Evolutionary conservation across 805 yeast genomes (phyloP), one percentile per base, ranked within the genome.

Genomic region (Ogataea methanolica): DNA sequence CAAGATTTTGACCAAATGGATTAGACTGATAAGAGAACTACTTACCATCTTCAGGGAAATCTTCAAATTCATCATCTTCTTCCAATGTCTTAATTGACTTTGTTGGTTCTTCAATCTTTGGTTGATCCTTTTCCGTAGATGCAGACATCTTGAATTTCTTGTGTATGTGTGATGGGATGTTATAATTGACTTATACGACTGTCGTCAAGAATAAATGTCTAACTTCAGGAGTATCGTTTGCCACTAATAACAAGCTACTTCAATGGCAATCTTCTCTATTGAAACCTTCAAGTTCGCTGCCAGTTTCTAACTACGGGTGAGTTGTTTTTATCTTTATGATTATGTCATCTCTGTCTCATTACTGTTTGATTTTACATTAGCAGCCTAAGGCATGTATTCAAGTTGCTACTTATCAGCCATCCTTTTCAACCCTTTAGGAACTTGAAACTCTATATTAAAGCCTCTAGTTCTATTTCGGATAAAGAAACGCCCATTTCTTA

Each of bases 21-120:
- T 26, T 9, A 2, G 4, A 26, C 2, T 26, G 31, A 26, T 26
- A 26, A 26, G 12, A 26, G 11, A 9, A 26, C 7, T 38, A 66
- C 77, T 39, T 55, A 75, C 79, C 75, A 62, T 90, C 96, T 47
- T 81, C 89, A 15, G 96, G 97, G 72, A 92, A 92, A 64, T 92
- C 98, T 71, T 92, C 98, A 63, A 92, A 92, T 66, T 91, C 97
- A 63, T 92, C 98, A 61, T 92, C 97, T 59, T 92, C 97, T 64
- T 92, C 98, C 42, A 92, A 72, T 2, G 95, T 80, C 60, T 84
- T 87, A 62, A 86, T 72, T 39, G 67, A 55, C 41, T 54, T 52
- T 34, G 51, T 26, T 40, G 54, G 54, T 43, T 55, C 54, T 34
- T 53, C 54, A n/a, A 47, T 48, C 15, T 46, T 39, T 33, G 43